Percentiles rank a stretch among this genome's conserved stretches.
These are phyloP conservation scores for rapeseed (Brassica napus) DNA, from an alignment of 345 rosid species.

Conservation along the genomic window Da-Ae NC_063445.1:26596001-26596500, in stretches of 20 bases:
- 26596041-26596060: neutral
- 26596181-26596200: constrained; percentile 86
- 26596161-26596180: constrained; percentile 83
- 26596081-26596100: neutral
- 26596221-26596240: constrained; percentile 88
- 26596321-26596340: constrained; percentile 82
- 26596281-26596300: constrained; percentile 12
- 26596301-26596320: constrained; percentile 58
- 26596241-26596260: constrained; percentile 26
- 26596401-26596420: neutral
- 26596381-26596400: neutral
- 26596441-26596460: constrained; percentile 56
- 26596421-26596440: neutral
- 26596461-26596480: constrained; percentile 58
- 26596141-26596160: neutral
- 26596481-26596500: neutral
- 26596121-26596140: neutral
- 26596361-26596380: constrained; percentile 71
- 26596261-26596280: neutral
- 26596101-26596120: neutral
- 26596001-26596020: constrained; percentile 89
- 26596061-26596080: neutral
- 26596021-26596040: constrained; percentile 45
- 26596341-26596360: constrained; percentile 93
- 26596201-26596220: constrained; percentile 96